A percentile compares a stretch with the other conserved stretches of the same genome.
phyloP scores from a whole-genome alignment of 306 rosid genomes.

The Vigna reflexopilosa region DNA sequence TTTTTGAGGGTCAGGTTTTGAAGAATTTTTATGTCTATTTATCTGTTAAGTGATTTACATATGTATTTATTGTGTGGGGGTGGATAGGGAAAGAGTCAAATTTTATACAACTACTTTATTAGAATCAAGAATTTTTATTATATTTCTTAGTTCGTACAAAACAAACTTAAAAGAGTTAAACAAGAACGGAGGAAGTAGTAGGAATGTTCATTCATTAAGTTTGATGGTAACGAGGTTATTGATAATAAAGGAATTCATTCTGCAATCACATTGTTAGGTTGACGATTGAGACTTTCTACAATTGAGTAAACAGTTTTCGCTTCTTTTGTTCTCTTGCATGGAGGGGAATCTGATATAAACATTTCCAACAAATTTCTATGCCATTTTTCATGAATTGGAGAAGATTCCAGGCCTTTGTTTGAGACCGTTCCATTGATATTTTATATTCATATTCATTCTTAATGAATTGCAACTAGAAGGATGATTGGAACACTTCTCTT shows the following conservation, averaged over 20 bases:
- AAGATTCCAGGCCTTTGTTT: conserved; percentile 29
- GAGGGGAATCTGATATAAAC: background rate
- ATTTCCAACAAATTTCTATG: background rate
- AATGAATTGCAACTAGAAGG: conserved; percentile 20
- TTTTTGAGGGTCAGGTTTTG: too few relatives aligned
- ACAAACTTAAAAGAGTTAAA: too few relatives aligned
- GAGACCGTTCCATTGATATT: conserved; percentile 25
- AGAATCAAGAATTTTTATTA: too few relatives aligned
- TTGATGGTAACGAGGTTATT: conserved; percentile 17
- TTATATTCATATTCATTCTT: conserved; percentile 18
- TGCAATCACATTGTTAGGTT: background rate
- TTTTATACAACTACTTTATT: too few relatives aligned
- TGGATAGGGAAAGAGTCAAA: too few relatives aligned
- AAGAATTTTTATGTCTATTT: too few relatives aligned
- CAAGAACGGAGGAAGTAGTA: background rate
- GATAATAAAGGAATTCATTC: conserved; percentile 10
- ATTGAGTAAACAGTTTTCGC: background rate
- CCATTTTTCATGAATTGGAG: conserved; percentile 17
- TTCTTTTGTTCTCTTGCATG: background rate
- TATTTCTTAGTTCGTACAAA: too few relatives aligned
- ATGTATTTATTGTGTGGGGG: too few relatives aligned
- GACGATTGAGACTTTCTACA: background rate
- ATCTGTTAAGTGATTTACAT: too few relatives aligned
- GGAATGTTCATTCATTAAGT: conserved; percentile 25
- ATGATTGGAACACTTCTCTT: conserved; percentile 31